Conservation (phyloP, 305 asterid species). For the Fraxinus xanthoxyloides region DNA sequence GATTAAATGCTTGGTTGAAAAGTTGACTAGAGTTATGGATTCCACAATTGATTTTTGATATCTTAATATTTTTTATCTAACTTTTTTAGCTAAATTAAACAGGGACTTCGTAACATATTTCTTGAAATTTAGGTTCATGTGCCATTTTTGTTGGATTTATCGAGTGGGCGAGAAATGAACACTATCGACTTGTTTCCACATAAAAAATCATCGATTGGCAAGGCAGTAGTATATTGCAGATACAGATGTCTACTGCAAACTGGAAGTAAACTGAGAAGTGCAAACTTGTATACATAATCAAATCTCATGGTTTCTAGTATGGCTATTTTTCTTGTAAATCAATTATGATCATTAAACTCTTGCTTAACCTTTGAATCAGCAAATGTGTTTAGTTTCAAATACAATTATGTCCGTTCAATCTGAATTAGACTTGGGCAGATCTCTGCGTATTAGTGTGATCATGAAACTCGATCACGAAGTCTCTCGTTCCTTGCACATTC, state of each 20-base stretch:
- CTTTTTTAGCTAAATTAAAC: background rate
- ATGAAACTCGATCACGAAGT: conserved; percentile 37
- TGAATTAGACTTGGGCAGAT: background rate
- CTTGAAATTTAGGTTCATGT: background rate
- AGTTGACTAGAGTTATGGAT: background rate
- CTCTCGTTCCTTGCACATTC: conserved; percentile 61
- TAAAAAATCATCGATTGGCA: background rate
- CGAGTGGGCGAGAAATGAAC: background rate
- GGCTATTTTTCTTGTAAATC: background rate
- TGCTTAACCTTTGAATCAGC: background rate
- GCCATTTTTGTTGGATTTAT: background rate
- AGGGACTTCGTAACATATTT: background rate
- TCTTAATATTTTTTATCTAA: background rate
- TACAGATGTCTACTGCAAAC: background rate
- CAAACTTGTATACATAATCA: background rate
- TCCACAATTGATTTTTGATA: background rate
- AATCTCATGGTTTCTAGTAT: background rate
- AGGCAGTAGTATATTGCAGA: background rate
- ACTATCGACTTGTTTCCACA: background rate
- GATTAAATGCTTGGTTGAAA: background rate
- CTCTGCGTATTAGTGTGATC: background rate
- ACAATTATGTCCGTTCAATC: background rate
- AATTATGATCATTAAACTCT: background rate
- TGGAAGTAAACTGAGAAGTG: background rate
- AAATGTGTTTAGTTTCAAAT: background rate